Conservation (phyloP, 768 basidiomycete species). For the Amanita phalloides region DNA sequence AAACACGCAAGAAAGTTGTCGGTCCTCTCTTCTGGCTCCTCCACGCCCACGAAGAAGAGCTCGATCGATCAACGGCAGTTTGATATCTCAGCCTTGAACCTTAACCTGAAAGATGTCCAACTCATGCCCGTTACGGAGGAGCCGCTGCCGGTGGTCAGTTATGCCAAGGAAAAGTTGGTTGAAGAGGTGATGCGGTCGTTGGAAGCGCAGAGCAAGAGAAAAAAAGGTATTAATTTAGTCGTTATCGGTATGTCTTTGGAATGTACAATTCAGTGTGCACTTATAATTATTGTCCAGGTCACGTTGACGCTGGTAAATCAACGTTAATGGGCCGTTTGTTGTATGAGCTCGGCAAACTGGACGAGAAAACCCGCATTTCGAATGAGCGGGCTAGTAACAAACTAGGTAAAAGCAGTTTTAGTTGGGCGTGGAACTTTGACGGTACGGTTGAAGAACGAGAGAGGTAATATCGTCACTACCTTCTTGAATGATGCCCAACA, state of each 20-base stretch:
- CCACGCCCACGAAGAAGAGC: constrained; percentile 29
- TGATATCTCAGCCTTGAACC: constrained; percentile 68
- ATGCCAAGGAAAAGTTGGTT: constrained; percentile 73
- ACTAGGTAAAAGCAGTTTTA: constrained; percentile 90
- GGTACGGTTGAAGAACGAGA: constrained; percentile 89
- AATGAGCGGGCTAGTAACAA: constrained; percentile 88
- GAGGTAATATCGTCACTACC: constrained; percentile 37
- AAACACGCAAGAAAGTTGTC: constrained; percentile 32
- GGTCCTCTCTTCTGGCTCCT: constrained; percentile 24
- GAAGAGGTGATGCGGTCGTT: constrained; percentile 61
- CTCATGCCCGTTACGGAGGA: constrained; percentile 26
- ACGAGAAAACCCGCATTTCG: constrained; percentile 72
- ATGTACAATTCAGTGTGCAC: not conserved
- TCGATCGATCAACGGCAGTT: constrained; percentile 44
- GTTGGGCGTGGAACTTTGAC: constrained; percentile 97
- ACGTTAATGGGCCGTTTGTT: constrained; percentile 92
- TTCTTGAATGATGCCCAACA: not conserved
- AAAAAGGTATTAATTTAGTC: constrained; percentile 72
- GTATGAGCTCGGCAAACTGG: constrained; percentile 83
- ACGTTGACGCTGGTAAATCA: constrained; percentile 98
- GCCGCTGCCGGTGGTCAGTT: constrained; percentile 50
- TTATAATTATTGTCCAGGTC: constrained; percentile 41
- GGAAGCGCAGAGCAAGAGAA: constrained; percentile 32
- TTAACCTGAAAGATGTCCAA: constrained; percentile 35
- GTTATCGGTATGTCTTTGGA: constrained; percentile 62